Conservation (phyloP, 768 basidiomycete species). For the Pilatotrama ljubarskyi region DNA sequence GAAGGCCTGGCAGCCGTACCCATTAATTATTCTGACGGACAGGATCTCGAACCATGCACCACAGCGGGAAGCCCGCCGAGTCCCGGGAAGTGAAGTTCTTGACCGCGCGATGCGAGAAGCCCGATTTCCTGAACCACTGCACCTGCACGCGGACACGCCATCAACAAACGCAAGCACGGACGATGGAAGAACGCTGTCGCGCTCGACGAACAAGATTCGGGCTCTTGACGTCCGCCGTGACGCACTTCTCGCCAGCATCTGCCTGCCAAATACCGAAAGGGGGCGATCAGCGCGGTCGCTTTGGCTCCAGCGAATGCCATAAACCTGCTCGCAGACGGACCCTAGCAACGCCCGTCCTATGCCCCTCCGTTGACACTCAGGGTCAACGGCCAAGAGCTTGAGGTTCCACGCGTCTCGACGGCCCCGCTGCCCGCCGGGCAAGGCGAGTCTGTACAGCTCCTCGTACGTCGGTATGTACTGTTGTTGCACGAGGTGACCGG, state of each 20-base stretch:
- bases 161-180: neutral
- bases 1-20: too few relatives aligned
- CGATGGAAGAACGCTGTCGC: neutral
- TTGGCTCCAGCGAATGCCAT: neutral
- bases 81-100: constrained; percentile 23
- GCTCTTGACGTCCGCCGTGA: constrained; percentile 20
- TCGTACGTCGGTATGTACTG: constrained; percentile 23
- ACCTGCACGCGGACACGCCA: constrained; percentile 8
- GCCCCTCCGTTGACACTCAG: constrained; percentile 15
- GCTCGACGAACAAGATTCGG: constrained; percentile 10
- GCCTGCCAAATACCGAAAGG: constrained; percentile 8
- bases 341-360: constrained; percentile 20
- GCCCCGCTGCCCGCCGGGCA: constrained; percentile 9
- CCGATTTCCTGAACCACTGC: constrained; percentile 20
- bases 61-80: constrained; percentile 25
- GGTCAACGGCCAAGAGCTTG: constrained; percentile 21
- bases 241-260: neutral
- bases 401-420: constrained; percentile 21
- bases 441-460: constrained; percentile 19
- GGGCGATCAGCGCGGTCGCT: neutral
- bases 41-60: constrained; percentile 24
- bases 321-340: constrained; percentile 16
- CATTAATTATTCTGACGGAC: neutral
- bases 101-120: constrained; percentile 20
- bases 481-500: neutral